Evolutionary conservation across 1,284 basidiomycete species (phyloP), one percentile per base, ranked within the genome.

Genomic region (Microbotryum intermedium): DNA sequence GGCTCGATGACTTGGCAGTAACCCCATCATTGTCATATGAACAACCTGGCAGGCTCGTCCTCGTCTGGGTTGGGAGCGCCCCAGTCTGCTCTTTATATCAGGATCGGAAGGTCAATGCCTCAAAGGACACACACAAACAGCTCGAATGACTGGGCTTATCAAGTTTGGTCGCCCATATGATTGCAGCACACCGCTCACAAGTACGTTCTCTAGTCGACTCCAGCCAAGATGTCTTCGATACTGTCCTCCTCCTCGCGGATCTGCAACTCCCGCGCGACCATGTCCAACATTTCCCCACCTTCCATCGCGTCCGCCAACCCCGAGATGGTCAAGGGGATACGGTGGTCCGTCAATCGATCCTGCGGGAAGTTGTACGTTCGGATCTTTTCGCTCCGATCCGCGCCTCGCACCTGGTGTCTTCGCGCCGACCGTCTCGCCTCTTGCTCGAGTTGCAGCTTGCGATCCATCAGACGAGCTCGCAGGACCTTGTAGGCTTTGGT

Each of bases 291-390:
- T 30, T 68, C 85, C 23, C 87, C 84, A 0, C 88, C 90, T 65
- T 92, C 87, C 72, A 97, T 76, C 20, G 92, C 82, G 7, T 82
- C 80, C 11, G 80, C 77, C 3, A 94, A 77, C 59, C 88, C 89
- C 71, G 81, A 86, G 26, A 90, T 69, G 1, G 86, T 86, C 34
- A 90, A 73, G 2, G 87, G 87, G 56, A 94, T 84, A 0, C 92
- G 81, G 71, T 95, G 92, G 73, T 95, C 92, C 3, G 92, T 95
- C 10, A 95, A 83, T 20, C 91, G 85, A 70, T 91, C 89, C 85
- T 92, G 57, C 1, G 88, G 83, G 72, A 85, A 92, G 70, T 94
- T 94, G 74, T 95, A 97, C 7, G 93, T 97, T 61, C 92, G 78
- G 60, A 95, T 86, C 74, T 95, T 95, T 71, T 95, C 90, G 68